A percentile compares a stretch with the other conserved stretches of the same genome.
These are phyloP conservation scores for Acer yangbiense DNA, from an alignment of 345 rosid genomes.

Conservation along the genomic window DNA sequence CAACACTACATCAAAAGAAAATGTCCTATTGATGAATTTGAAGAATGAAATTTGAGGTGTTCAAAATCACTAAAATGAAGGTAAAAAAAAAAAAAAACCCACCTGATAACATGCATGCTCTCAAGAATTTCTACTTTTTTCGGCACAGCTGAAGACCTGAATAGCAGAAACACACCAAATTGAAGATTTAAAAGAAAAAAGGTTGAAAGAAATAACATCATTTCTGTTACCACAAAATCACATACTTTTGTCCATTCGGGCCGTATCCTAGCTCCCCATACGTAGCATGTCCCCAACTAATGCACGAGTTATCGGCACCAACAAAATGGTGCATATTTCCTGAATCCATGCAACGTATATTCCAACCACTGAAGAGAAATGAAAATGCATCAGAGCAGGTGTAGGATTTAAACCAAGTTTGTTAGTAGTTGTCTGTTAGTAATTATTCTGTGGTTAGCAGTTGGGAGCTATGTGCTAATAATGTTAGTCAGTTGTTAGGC, in stretches of 20 bases:
- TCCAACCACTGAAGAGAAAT: conserved; percentile 80
- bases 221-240: background rate
- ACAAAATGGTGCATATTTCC: conserved; percentile 97
- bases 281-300: conserved; percentile 96
- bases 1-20: conserved; percentile 59
- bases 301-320: conserved; percentile 96
- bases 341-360: conserved; percentile 95
- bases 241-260: conserved; percentile 89
- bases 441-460: too few species aligned
- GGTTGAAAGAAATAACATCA: background rate
- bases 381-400: background rate
- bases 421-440: too few species aligned
- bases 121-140: conserved; percentile 92
- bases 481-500: too few species aligned
- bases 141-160: conserved; percentile 92
- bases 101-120: conserved; percentile 92
- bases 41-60: conserved; percentile 6
- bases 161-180: conserved; percentile 19
- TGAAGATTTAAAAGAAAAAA: conserved; percentile 5
- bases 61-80: background rate
- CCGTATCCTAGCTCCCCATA: conserved; percentile 98
- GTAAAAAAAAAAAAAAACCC: conserved; percentile 18
- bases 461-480: too few species aligned
- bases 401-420: too few species aligned
- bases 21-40: background rate